phyloP scores from a whole-genome alignment of 2,329 filamentous ascomycete genomes.

The Trichothecium sympodiale region DNA sequence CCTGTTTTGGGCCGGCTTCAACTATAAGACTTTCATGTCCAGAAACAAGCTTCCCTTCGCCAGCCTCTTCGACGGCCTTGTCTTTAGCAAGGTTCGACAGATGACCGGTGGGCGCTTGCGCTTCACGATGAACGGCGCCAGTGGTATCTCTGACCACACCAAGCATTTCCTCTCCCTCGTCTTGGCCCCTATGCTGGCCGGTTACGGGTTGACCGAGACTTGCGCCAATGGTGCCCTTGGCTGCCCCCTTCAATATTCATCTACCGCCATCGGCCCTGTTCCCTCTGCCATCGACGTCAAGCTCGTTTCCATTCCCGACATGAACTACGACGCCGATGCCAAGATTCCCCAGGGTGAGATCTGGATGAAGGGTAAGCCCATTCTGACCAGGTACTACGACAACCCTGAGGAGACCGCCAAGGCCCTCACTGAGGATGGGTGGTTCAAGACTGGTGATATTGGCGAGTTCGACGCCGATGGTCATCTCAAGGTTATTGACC shows the following conservation, averaged over 20 bases:
- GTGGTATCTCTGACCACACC: constrained; percentile 78
- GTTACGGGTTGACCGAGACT: constrained; percentile 93
- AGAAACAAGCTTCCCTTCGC: constrained; percentile 51
- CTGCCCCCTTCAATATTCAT: constrained; percentile 76
- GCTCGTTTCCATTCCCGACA: constrained; percentile 79
- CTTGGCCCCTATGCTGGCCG: constrained; percentile 85
- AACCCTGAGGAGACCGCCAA: constrained; percentile 77
- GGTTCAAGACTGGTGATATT: constrained; percentile 97
- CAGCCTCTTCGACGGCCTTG: constrained; percentile 63
- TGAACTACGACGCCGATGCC: constrained; percentile 69
- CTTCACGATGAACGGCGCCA: constrained; percentile 89
- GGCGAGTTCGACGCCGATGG: constrained; percentile 76
- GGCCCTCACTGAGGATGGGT: constrained; percentile 70
- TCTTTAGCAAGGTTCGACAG: constrained; percentile 87
- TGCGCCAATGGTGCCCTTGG: constrained; percentile 72
- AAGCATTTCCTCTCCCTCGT: constrained; percentile 85
- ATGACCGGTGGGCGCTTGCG: constrained; percentile 81
- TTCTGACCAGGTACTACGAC: constrained; percentile 71
- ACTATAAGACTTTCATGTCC: constrained; percentile 48
- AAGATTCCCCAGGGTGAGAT: constrained; percentile 85
- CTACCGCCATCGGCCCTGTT: constrained; percentile 65
- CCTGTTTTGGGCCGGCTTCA: constrained; percentile 63
- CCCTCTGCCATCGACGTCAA: constrained; percentile 76
- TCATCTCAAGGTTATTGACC: constrained; percentile 80
- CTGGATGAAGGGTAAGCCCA: constrained; percentile 68